A percentile compares a stretch with the other conserved stretches of the same genome.
Conservation (phyloP, 2,329 filamentous ascomycete genomes). For the Fusarium vanettenii region DNA sequence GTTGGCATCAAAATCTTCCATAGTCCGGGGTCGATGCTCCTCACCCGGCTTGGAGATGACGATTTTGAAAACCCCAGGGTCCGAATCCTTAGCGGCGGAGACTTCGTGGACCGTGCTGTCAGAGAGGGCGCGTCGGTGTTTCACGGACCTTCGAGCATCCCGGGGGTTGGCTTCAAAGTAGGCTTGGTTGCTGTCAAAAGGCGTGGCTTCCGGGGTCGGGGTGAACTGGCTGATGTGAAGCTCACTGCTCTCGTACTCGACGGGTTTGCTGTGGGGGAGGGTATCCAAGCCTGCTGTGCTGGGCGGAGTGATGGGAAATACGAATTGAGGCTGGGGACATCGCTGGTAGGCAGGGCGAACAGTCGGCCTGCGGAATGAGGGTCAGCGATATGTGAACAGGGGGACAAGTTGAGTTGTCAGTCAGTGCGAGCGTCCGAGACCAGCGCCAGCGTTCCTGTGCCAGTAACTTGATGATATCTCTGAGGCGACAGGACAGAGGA, state of each 20-base stretch:
- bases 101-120: conserved; percentile 81
- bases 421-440: conserved; percentile 16
- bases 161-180: conserved; percentile 44
- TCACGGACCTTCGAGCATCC: conserved; percentile 41
- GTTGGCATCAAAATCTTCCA: conserved; percentile 63
- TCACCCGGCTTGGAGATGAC: conserved; percentile 79
- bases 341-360: conserved; percentile 71
- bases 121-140: conserved; percentile 75
- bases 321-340: conserved; percentile 70
- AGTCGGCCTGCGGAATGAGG: conserved; percentile 61
- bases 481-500: conserved; percentile 10
- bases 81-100: conserved; percentile 62
- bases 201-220: conserved; percentile 53
- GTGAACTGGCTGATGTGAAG: conserved; percentile 55
- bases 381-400: conserved; percentile 35
- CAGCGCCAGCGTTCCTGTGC: conserved; percentile 15
- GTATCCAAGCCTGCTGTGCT: conserved; percentile 67
- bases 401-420: background rate
- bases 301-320: conserved; percentile 71
- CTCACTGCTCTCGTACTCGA: conserved; percentile 42
- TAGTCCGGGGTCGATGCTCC: conserved; percentile 69
- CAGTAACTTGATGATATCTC: conserved; percentile 27
- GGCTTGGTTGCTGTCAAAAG: conserved; percentile 49
- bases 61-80: conserved; percentile 79
- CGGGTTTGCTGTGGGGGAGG: conserved; percentile 46